Percentiles rank a stretch among this genome's conserved stretches.
These are phyloP conservation scores for Blepharisma undulans DNA, from an alignment of 169 alveolate species.

Conservation along the genomic window DNA sequence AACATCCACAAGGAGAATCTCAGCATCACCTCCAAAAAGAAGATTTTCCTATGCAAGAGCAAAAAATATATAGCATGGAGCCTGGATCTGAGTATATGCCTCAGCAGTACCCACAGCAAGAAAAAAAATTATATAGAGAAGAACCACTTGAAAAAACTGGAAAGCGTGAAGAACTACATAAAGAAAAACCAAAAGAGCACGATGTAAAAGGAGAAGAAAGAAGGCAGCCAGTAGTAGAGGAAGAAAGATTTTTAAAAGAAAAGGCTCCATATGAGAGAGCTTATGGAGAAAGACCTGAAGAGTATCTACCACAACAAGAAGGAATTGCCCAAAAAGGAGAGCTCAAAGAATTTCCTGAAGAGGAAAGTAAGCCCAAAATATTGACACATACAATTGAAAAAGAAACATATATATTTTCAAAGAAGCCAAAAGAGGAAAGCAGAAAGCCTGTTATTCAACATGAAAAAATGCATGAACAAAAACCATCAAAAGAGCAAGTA, in stretches of 20 bases:
- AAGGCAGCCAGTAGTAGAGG: background rate
- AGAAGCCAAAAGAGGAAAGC: background rate
- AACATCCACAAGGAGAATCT: background rate
- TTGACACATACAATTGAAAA: background rate
- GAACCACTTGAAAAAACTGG: background rate
- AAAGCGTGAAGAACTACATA: background rate
- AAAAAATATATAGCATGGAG: background rate
- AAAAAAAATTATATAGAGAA: background rate
- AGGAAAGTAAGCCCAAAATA: background rate
- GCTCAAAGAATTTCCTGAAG: background rate
- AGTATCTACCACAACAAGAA: background rate
- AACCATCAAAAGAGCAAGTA: background rate
- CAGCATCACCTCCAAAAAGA: background rate
- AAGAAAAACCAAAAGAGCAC: background rate
- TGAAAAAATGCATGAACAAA: background rate
- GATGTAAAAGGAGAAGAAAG: background rate
- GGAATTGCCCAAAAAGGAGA: background rate
- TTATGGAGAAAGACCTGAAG: too few species aligned
- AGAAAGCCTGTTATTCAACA: background rate
- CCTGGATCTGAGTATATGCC: background rate
- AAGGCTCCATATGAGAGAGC: too few species aligned
- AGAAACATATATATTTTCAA: background rate
- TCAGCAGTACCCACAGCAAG: background rate
- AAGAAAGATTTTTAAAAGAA: too few species aligned
- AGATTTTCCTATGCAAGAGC: background rate